A percentile compares a stretch with the other conserved stretches of the same genome.
These are phyloP conservation scores for Aureobasidium subglaciale DNA, from an alignment of 2,329 filamentous ascomycete genomes.

Conservation along the genomic window DNA sequence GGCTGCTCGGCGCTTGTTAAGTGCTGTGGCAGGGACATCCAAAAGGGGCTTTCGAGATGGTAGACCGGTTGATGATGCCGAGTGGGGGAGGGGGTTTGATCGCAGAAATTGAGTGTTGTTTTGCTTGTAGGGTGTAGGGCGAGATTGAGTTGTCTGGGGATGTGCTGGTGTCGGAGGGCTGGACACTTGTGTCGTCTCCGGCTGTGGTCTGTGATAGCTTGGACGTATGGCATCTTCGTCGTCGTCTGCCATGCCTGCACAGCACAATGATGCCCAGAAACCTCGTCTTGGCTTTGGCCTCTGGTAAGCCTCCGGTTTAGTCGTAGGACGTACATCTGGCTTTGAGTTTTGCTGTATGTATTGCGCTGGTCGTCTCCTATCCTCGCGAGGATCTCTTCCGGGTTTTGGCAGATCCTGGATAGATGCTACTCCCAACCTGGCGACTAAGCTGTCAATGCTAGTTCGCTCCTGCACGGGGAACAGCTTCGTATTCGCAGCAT, in stretches of 20 bases:
- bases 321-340: neutral
- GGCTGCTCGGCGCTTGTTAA: slow-evolving; percentile 20
- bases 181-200: slow-evolving; percentile 8
- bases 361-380: neutral
- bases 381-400: neutral
- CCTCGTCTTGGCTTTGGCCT: slow-evolving; percentile 15
- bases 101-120: slow-evolving; percentile 4
- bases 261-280: slow-evolving; percentile 40
- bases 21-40: slow-evolving; percentile 23
- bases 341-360: neutral
- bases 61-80: slow-evolving; percentile 2
- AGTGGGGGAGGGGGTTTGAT: slow-evolving; percentile 16
- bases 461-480: slow-evolving; percentile 51
- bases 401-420: slow-evolving; percentile 1
- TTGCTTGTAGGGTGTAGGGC: slow-evolving; percentile 2
- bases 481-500: neutral
- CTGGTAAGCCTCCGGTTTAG: neutral
- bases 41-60: slow-evolving; percentile 22
- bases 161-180: slow-evolving; percentile 15
- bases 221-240: slow-evolving; percentile 35
- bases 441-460: slow-evolving; percentile 82
- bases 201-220: slow-evolving; percentile 24
- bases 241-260: slow-evolving; percentile 29
- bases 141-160: slow-evolving; percentile 15
- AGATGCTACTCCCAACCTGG: slow-evolving; percentile 53